Conservation (phyloP, 176 grass and related monocot genomes). For the Echinochloa phyllopogon region DNA sequence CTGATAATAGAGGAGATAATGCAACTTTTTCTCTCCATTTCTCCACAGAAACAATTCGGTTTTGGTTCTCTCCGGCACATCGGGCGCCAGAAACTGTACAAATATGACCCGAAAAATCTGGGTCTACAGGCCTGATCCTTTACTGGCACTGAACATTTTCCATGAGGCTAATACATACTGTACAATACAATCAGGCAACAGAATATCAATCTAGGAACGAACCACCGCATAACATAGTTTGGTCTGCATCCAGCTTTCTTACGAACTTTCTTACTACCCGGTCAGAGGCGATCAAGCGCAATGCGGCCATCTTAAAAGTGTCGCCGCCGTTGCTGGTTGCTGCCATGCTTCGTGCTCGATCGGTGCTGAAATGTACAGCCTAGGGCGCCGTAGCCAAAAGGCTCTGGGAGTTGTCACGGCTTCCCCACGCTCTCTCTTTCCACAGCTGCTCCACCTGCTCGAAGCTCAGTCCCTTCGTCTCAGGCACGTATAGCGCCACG, state of each 20-base stretch:
- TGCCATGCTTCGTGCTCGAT: not conserved
- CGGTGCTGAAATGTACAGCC: not conserved
- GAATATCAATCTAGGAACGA: not conserved
- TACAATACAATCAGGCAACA: not conserved
- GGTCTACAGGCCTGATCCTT: not conserved
- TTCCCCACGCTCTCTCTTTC: conserved; percentile 77
- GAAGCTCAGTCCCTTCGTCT: conserved; percentile 89
- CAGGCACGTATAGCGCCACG: conserved; percentile 67
- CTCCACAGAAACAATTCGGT: not conserved
- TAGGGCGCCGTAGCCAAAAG: conserved; percentile 52
- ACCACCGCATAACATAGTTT: not conserved
- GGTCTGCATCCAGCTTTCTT: conserved; percentile 7
- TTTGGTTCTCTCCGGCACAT: not conserved
- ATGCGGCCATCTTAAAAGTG: conserved; percentile 27
- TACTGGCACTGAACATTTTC: not conserved
- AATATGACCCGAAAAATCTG: not conserved
- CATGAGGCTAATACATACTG: not conserved
- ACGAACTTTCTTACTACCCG: not conserved
- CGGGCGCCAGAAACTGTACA: conserved; percentile 1
- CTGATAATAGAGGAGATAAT: not conserved
- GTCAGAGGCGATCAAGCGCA: not conserved
- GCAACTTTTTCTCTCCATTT: not conserved
- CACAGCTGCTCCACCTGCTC: conserved; percentile 82
- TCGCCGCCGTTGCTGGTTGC: not conserved
- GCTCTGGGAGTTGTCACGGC: conserved; percentile 33